Evolutionary conservation across 345 rosid genomes (phyloP).

Genomic region (Citrus sinensis): DNA sequence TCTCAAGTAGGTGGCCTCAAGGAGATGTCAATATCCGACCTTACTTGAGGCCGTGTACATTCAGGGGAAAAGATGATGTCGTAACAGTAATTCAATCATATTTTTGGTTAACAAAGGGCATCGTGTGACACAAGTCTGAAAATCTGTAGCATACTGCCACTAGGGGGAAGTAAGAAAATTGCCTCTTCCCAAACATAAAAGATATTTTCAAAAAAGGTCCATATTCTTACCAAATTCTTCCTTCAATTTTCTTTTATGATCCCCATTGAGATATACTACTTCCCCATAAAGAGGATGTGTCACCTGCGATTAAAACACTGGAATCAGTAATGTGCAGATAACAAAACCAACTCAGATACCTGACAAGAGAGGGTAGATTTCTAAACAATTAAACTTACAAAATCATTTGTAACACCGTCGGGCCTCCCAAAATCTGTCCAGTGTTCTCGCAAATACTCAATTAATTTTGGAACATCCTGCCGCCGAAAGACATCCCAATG

Average conservation of each 20-base stretch:
- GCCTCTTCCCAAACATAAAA: not conserved
- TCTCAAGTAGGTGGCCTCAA: not conserved
- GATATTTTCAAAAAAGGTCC: not conserved
- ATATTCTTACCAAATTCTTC: conserved; percentile 70
- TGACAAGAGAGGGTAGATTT: not conserved
- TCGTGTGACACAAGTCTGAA: not conserved
- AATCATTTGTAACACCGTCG: conserved; percentile 25
- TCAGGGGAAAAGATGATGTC: not conserved
- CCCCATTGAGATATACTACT: conserved; percentile 49
- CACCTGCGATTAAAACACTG: conserved; percentile 45
- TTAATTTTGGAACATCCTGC: conserved; percentile 74
- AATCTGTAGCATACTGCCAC: not conserved
- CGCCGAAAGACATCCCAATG: conserved; percentile 83
- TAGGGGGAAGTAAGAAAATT: not conserved
- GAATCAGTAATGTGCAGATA: conserved; percentile 13
- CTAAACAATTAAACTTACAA: conserved; percentile 42
- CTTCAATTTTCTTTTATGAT: conserved; percentile 63
- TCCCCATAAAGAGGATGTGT: conserved; percentile 58
- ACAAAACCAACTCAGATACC: conserved; percentile 7
- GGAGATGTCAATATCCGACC: not conserved
- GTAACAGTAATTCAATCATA: not conserved
- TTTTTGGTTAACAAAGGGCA: not conserved
- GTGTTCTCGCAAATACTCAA: conserved; percentile 46
- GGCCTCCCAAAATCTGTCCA: conserved; percentile 38
- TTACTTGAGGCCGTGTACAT: not conserved